Evolutionary conservation across 139 green algal genomes (phyloP), one percentile per base, ranked within the genome.

Genomic region (Tetraselmis striata): DNA sequence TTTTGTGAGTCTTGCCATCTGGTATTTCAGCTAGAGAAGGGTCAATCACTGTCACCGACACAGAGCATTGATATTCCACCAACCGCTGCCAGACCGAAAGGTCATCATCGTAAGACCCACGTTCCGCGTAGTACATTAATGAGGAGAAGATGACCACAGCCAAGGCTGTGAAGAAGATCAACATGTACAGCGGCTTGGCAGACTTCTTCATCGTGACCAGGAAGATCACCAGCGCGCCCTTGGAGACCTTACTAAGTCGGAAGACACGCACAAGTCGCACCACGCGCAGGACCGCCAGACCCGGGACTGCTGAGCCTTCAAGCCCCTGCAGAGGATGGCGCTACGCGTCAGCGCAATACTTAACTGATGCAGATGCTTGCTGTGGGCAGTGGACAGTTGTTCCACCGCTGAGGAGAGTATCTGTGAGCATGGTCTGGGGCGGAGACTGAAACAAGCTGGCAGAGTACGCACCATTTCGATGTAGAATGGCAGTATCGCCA

Each of bases 401-500:
- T n/a, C n/a, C n/a, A n/a, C n/a, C n/a, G n/a, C n/a, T n/a, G n/a
- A n/a, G n/a, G n/a, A n/a, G n/a, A n/a, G n/a, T n/a, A n/a, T n/a
- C n/a, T n/a, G n/a, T n/a, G n/a, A n/a, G n/a, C n/a, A n/a, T n/a
- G n/a, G n/a, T n/a, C n/a, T n/a, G n/a, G n/a, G n/a, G n/a, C n/a
- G n/a, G n/a, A n/a, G n/a, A n/a, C n/a, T n/a, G n/a, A n/a, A n/a
- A n/a, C n/a, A n/a, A n/a, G n/a, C n/a, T n/a, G 28, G 29, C 2
- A 25, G 2, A 59, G 76, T 5, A 86, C 28, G 25, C 27, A 67
- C 31, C 26, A 83, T 32, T 31, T 88, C 84, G 67, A 88, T 30
- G 78, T 83, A 88, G 77, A 85, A 88, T 22, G 84, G 84, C 31
- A 85, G 29, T n/a, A 88, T 82, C 23, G 84, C 80, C 25, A 88